Base-by-base conservation (phyloP, 1,284 basidiomycete species). In the Ceratobasidium sp. region DNA sequence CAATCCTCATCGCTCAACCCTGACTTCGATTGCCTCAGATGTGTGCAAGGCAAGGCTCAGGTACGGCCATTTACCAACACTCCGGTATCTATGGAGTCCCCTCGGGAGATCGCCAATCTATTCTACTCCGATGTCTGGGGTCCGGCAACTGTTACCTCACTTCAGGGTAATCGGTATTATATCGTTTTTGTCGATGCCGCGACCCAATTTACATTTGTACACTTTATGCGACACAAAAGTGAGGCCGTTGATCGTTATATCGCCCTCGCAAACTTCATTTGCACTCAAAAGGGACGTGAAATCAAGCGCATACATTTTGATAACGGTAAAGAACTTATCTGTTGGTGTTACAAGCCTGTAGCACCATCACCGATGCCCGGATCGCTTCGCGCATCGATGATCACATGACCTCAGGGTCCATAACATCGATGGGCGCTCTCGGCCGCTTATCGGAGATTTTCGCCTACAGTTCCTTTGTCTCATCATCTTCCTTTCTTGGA, bases 301-400 rank as follows among this genome's bases (percentile, higher is more conserved):
- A 72, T 72, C 33, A 72, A 72, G 26, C 70, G 46, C 28, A 58
- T 72, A 49, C 70, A 72, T n/a, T 72, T 58, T 60, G 70, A 72
- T 49, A 72, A 72, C 40, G 70, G 55, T 23, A 58, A 44, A 23
- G 70, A 72, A 61, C 53, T 72, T 13, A 61, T 60, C 42, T n/a
- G n/a, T n/a, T n/a, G n/a, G n/a, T n/a, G n/a, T n/a, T n/a, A n/a
- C n/a, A n/a, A n/a, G n/a, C n/a, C n/a, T n/a, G n/a, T n/a, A n/a
- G n/a, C n/a, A n/a, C n/a, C n/a, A n/a, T n/a, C n/a, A n/a, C n/a
- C n/a, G n/a, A n/a, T n/a, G n/a, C n/a, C n/a, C n/a, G n/a, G n/a
- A n/a, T n/a, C n/a, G n/a, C n/a, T n/a, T n/a, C n/a, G n/a, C n/a
- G n/a, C n/a, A n/a, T n/a, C n/a, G n/a, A n/a, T n/a, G n/a, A n/a